These are phyloP conservation scores for Podospora pseudopauciseta DNA, from an alignment of 495 filamentous ascomycete species.

Conservation along the genomic window DNA sequence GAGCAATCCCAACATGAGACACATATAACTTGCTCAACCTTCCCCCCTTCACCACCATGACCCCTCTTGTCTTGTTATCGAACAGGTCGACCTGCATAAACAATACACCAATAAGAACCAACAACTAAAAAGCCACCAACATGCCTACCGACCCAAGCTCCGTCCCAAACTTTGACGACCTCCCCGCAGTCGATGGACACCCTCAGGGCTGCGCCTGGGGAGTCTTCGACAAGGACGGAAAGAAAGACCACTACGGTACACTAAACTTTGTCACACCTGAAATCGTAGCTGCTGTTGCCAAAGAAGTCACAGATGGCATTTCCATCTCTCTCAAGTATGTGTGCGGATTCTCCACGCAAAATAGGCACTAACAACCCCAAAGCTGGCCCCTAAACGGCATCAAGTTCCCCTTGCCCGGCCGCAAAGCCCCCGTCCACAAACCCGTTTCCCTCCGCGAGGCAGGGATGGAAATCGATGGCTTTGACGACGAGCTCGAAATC, in stretches of 20 bases:
- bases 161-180: conserved; percentile 53
- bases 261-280: conserved; percentile 57
- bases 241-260: conserved; percentile 57
- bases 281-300: conserved; percentile 48
- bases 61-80: not conserved
- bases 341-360: not conserved
- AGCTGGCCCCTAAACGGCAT: conserved; percentile 47
- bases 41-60: not conserved
- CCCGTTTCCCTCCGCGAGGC: conserved; percentile 44
- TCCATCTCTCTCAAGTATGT: conserved; percentile 57
- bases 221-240: conserved; percentile 57
- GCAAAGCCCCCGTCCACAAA: conserved; percentile 51
- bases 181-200: conserved; percentile 57
- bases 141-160: conserved; percentile 21
- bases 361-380: not conserved
- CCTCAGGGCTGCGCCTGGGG: conserved; percentile 66
- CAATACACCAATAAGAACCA: not conserved
- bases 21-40: not conserved
- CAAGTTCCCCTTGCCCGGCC: conserved; percentile 47
- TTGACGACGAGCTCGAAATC: conserved; percentile 58
- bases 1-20: not conserved
- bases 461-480: conserved; percentile 33
- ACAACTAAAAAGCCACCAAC: not conserved
- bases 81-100: not conserved
- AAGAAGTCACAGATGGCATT: conserved; percentile 52